phyloP scores from a whole-genome alignment of 352 stramenopile genomes.

The Plasmopara halstedii region DNA sequence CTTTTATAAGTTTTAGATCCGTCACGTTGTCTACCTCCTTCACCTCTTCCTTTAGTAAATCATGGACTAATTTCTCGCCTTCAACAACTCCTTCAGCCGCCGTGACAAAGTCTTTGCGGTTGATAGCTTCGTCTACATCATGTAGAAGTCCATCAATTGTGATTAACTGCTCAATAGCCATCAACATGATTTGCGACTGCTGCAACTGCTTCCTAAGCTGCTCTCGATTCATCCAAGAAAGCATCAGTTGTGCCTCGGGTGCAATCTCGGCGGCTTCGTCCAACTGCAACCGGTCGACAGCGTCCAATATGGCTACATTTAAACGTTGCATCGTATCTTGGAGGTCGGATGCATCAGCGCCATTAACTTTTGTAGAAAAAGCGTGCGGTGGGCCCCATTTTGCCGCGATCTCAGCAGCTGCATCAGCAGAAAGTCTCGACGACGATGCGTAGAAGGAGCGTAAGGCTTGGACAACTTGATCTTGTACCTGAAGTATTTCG shows the following conservation, averaged over 20 bases:
- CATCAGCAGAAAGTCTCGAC: slow-evolving; percentile 47
- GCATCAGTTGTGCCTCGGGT: slow-evolving; percentile 35
- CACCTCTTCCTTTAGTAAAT: slow-evolving; percentile 11
- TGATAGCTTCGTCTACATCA: slow-evolving; percentile 42
- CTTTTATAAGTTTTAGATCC: slow-evolving; percentile 26
- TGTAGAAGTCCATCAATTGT: slow-evolving; percentile 42
- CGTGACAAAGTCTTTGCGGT: slow-evolving; percentile 34
- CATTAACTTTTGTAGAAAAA: slow-evolving; percentile 4
- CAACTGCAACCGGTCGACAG: slow-evolving; percentile 48
- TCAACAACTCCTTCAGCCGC: slow-evolving; percentile 34
- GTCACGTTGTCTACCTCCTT: slow-evolving; percentile 3
- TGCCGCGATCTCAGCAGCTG: slow-evolving; percentile 47
- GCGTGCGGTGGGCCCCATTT: slow-evolving; percentile 31
- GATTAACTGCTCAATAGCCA: slow-evolving; percentile 61
- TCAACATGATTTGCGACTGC: slow-evolving; percentile 51
- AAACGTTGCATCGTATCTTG: slow-evolving; percentile 41
- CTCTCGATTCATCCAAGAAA: slow-evolving; percentile 53
- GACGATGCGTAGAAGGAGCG: slow-evolving; percentile 56
- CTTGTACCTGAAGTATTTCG: slow-evolving; percentile 50
- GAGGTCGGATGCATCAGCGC: slow-evolving; percentile 29
- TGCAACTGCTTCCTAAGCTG: slow-evolving; percentile 50
- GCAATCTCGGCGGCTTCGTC: slow-evolving; percentile 18
- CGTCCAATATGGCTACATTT: slow-evolving; percentile 32
- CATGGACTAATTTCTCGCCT: slow-evolving; percentile 29
- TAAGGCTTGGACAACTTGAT: slow-evolving; percentile 48